phyloP scores from a whole-genome alignment of 108 stramenopile genomes.

The Schizochytrium sp. region DNA sequence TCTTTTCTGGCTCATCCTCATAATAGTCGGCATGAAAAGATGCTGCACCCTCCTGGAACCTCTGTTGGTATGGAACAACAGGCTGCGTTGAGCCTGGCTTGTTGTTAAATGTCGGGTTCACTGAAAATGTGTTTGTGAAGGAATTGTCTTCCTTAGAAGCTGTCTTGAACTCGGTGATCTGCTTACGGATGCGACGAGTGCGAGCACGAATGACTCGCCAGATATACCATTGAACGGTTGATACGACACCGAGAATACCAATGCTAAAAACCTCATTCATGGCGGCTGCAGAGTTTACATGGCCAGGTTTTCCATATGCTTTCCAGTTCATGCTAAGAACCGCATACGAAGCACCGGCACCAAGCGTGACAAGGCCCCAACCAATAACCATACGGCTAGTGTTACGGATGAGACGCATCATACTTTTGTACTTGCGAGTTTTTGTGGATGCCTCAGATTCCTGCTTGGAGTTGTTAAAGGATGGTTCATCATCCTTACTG shows the following conservation, averaged over 20 bases:
- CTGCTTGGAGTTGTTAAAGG: background rate
- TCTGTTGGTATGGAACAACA: background rate
- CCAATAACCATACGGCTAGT: constrained; percentile 15
- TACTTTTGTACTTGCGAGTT: background rate
- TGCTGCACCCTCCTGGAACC: background rate
- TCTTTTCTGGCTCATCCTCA: background rate
- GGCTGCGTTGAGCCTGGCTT: no score
- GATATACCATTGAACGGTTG: constrained; percentile 8
- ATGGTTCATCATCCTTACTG: background rate
- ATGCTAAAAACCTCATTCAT: constrained; percentile 8
- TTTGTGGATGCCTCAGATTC: background rate
- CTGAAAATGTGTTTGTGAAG: background rate
- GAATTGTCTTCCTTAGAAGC: background rate
- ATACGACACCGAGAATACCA: constrained; percentile 13
- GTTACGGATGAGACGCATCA: constrained; percentile 39
- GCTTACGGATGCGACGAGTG: background rate
- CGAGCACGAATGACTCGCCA: constrained; percentile 16
- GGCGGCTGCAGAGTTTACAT: background rate
- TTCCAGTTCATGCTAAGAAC: background rate
- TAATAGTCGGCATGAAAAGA: constrained; percentile 31
- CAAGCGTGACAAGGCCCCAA: background rate
- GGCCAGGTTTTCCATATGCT: background rate
- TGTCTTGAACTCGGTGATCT: background rate
- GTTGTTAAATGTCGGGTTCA: background rate
- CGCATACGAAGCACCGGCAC: background rate